Base-by-base conservation (phyloP, 2,329 filamentous ascomycete genomes). In the Penicillium sclerotigenum region DNA sequence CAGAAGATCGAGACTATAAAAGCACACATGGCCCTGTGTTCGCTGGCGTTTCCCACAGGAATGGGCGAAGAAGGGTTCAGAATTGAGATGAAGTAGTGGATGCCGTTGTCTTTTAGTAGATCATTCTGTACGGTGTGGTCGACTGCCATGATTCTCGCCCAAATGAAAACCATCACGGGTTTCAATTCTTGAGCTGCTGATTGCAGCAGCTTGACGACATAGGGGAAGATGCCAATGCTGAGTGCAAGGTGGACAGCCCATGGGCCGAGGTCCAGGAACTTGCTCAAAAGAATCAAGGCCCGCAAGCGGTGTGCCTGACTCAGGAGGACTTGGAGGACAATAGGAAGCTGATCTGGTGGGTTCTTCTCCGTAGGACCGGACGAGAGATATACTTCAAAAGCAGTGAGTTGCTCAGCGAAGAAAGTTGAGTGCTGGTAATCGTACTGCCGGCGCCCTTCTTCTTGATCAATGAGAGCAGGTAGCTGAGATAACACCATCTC, bases 111-210 rank as follows among this genome's bases (percentile, higher is more conserved):
- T 75, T 97, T 97, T 65, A 97, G 85, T 13, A 99, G 80, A 72
- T 99, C 94, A 59, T 87, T 87, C 73, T 99, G 94, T 68, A 94
- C 97, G 1, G 90, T 90, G 57, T 94, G 87, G 69, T 99, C 94
- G 6, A 99, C 94, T 8, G 94, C 94, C 61, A 99, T 84, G 41
- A 99, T 91, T 47, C 94, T 85, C 6, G 94, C 92, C 94, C 94
- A 99, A 60, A 99, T 99, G 73, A 97, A 99, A 5, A 99, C 92
- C 94, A 99, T 97, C 58, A 97, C 92, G 0, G 94, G 93, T 70
- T 97, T 97, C 59, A 99, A 78, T 73, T 99, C 94, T 45, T 91
- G 84, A 0, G 94, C 94, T 45, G 95, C 93, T 5, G 94, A 97
- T 72, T 99, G 94, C 18, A 99, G 79, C 26, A 99, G 80, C 75